A percentile compares a stretch with the other conserved stretches of the same genome.
phyloP scores from a whole-genome alignment of 2,329 filamentous ascomycete species.

The Fusarium xylarioides region DNA sequence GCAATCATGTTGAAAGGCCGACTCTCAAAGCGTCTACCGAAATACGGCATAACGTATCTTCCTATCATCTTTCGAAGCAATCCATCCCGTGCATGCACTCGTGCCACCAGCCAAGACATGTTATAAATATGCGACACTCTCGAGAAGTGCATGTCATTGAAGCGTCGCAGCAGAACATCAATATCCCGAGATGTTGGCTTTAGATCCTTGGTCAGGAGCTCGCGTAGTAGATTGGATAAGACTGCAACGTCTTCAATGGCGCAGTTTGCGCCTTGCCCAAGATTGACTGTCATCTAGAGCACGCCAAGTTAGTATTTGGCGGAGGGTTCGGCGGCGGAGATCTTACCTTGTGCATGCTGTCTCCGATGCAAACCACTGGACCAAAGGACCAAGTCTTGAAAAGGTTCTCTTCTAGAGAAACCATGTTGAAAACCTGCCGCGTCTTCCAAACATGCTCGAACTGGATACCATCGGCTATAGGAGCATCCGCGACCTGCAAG shows the following conservation, averaged over 20 bases:
- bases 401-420: neutral
- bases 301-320: no score
- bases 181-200: neutral
- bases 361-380: neutral
- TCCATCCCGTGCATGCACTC: neutral
- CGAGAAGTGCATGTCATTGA: neutral
- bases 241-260: neutral
- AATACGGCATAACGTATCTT: neutral
- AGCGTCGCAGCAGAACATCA: neutral
- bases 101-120: neutral
- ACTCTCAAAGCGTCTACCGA: neutral
- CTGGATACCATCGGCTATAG: neutral
- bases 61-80: neutral
- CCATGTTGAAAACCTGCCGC: neutral
- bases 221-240: neutral
- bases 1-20: neutral
- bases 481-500: neutral
- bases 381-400: neutral
- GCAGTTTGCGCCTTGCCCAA: neutral
- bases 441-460: neutral
- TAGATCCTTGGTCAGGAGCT: neutral
- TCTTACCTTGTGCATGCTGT: neutral
- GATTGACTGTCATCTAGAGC: neutral
- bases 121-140: neutral
- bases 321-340: no score